Base-by-base conservation (phyloP, 1,284 basidiomycete species). In the Puccinia horiana region DNA sequence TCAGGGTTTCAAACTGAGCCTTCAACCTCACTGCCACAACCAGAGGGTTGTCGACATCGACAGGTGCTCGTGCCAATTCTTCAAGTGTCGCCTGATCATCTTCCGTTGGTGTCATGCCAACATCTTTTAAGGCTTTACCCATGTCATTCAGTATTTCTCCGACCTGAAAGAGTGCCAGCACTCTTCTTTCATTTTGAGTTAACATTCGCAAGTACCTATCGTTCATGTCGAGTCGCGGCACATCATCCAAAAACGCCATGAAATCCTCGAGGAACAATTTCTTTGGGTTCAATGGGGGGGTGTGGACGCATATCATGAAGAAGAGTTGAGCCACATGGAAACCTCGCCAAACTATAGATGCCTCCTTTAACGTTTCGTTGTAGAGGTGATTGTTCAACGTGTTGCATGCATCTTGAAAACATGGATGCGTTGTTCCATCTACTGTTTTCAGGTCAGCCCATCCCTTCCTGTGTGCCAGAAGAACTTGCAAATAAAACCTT, bases 21-120 rank as follows among this genome's bases (percentile, higher is more conserved):
- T 23, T 65, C n/a, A 6, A 63, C 26, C 14, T 14, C 32, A 89
- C 83, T 0, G n/a, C n/a, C n/a, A n/a, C n/a, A n/a, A n/a, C n/a
- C n/a, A n/a, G n/a, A n/a, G n/a, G n/a, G n/a, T n/a, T n/a, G n/a
- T n/a, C n/a, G n/a, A n/a, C n/a, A n/a, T n/a, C n/a, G n/a, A n/a
- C n/a, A n/a, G n/a, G n/a, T n/a, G n/a, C n/a, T n/a, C n/a, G n/a
- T n/a, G n/a, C n/a, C n/a, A n/a, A n/a, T n/a, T n/a, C n/a, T n/a
- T n/a, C n/a, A n/a, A n/a, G n/a, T n/a, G n/a, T n/a, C n/a, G n/a
- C 88, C 85, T 78, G 85, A 87, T 0, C 89, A 87, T 2, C 88
- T 88, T 87, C 32, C 61, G 49, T 52, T 9, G n/a, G 20, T 8
- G 4, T 56, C 88, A 90, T 70, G 89, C 88, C 84, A 9, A 32